Base-by-base conservation (phyloP, 495 filamentous ascomycete species). In the Cryomyces minteri region DNA sequence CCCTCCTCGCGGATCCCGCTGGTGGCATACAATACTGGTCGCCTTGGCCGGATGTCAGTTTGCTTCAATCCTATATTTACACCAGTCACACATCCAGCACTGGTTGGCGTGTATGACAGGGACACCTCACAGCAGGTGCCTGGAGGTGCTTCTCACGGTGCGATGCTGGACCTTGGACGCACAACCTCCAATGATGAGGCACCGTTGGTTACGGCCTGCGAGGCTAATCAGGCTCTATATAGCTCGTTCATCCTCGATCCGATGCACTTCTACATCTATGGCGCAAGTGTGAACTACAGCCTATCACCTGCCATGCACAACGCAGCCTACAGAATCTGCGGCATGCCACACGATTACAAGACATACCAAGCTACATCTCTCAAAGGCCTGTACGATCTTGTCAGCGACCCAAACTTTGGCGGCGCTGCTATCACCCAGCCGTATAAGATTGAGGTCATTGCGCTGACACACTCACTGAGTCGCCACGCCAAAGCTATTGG, bases 301-400 rank as follows among this genome's bases (percentile, higher is more conserved):
- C 63, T 85, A 32, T 84, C 80, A 0, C 83, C 84, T 0, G 75
- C 74, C 0, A 90, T 88, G 81, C 80, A 87, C 54, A 79, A 72
- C 47, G 82, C 81, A 4, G 83, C 82, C 9, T 80, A 79, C 56
- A 66, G 72, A 40, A 73, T 74, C 37, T 80, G 74, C 42, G 80
- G 79, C 28, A 75, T 90, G 72, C 72, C 70, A 18, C 81, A 90
- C 55, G 71, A 70, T 30, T 88, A 79, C 55, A 69, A 73, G 39
- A 77, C 76, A 12, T 72, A 74, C 18, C 70, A 77, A 30, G 75
- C 76, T 8, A 65, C 72, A 1, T 75, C 77, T 0, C 66, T 86
- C 3, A 73, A 80, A 39, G 67, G 70, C 10, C 55, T 90, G 28
- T 72, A 80, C 55, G 64, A 68, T 32, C 65, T 85, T 33, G 71